These are phyloP conservation scores for Amanita muscaria DNA, from an alignment of 768 basidiomycete species.

Conservation along the genomic window DNA sequence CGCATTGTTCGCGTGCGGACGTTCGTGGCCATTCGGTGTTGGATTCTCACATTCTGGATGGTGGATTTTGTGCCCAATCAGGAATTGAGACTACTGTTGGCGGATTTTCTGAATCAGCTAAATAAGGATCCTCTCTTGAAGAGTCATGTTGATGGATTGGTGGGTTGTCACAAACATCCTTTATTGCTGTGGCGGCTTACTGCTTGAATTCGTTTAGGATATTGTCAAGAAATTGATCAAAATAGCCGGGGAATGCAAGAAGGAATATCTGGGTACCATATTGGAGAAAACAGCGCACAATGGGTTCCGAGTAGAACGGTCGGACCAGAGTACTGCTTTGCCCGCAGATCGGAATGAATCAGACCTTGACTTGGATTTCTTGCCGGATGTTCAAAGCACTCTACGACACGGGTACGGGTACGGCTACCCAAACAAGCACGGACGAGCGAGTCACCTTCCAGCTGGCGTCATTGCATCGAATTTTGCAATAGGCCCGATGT, in stretches of 20 bases:
- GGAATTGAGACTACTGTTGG: slow-evolving; percentile 62
- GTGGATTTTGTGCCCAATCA: slow-evolving; percentile 82
- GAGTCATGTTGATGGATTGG: slow-evolving; percentile 60
- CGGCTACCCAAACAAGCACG: background rate
- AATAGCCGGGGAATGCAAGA: slow-evolving; percentile 75
- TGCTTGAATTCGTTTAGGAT: no score
- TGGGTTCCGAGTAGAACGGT: slow-evolving; percentile 27
- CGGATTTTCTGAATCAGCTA: slow-evolving; percentile 77
- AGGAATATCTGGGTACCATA: slow-evolving; percentile 41
- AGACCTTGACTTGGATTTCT: slow-evolving; percentile 74
- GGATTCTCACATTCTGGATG: slow-evolving; percentile 84
- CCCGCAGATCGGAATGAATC: slow-evolving; percentile 45
- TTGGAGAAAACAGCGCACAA: slow-evolving; percentile 13
- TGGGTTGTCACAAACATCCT: slow-evolving; percentile 36
- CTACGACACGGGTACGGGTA: slow-evolving; percentile 9
- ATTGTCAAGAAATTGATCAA: slow-evolving; percentile 79
- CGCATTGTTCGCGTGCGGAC: slow-evolving; percentile 82
- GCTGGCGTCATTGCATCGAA: background rate
- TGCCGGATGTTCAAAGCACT: slow-evolving; percentile 36
- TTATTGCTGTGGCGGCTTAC: no score
- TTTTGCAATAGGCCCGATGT: slow-evolving; percentile 33
- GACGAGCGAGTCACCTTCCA: background rate
- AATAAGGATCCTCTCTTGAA: slow-evolving; percentile 62
- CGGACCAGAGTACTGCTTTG: no score
- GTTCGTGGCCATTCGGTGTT: slow-evolving; percentile 84